Conservation (phyloP, 2,329 filamentous ascomycete species). For the Hypoxylon sp. region DNA sequence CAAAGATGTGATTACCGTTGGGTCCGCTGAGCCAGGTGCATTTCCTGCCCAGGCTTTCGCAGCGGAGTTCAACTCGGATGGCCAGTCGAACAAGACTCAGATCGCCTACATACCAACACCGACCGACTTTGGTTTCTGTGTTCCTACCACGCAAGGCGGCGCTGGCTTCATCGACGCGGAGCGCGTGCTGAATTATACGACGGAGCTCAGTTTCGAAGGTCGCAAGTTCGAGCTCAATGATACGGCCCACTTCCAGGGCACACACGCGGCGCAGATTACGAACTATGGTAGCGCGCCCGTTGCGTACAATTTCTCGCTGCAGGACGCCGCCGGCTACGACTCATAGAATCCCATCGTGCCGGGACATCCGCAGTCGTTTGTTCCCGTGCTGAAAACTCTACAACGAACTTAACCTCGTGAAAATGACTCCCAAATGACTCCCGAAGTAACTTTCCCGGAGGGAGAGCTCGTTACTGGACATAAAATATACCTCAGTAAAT, state of each 20-base stretch:
- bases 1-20: constrained; percentile 49
- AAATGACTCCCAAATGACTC: constrained; percentile 45
- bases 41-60: constrained; percentile 46
- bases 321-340: constrained; percentile 46
- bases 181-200: constrained; percentile 74
- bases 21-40: constrained; percentile 42
- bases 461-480: constrained; percentile 16
- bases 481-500: not conserved
- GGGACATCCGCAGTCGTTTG: constrained; percentile 24
- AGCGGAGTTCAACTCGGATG: constrained; percentile 44
- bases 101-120: constrained; percentile 47
- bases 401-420: constrained; percentile 29
- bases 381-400: constrained; percentile 40
- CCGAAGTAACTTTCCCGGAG: constrained; percentile 34
- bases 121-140: constrained; percentile 45
- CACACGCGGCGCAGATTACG: constrained; percentile 56
- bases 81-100: constrained; percentile 45
- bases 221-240: constrained; percentile 64
- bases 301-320: constrained; percentile 56
- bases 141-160: constrained; percentile 59
- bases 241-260: constrained; percentile 56
- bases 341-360: constrained; percentile 35
- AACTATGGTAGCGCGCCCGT: constrained; percentile 56
- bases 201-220: constrained; percentile 70
- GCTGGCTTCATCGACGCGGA: constrained; percentile 66